Evolutionary conservation across 2,329 filamentous ascomycete species (phyloP), one percentile per base, ranked within the genome.

Genomic region (Colletotrichum acutatum): DNA sequence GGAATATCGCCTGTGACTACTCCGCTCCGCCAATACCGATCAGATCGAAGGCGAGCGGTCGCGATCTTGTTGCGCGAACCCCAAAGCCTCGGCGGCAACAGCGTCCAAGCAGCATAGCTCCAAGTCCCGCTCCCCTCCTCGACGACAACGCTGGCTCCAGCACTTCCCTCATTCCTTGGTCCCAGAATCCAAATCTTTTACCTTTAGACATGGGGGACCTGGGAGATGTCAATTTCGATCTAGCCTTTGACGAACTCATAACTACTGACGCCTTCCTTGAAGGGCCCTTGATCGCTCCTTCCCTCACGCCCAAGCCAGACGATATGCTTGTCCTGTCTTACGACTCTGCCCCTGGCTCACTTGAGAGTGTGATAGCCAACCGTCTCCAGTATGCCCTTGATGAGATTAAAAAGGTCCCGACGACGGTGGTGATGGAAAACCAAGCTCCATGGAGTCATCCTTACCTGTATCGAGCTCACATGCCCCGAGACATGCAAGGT

Each of bases 381-480:
- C 86, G 82, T 4, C 76, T 86, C 0, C 76, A 79, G 46, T 86
- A 80, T 64, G 83, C 87, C 1, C 83, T 90, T 14, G 86, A 89
- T 65, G 85, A 87, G 77, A 84, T 91, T 19, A 85, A 86, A 57
- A 83, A 86, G 66, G 84, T 88, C 1, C 84, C 85, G 0, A 72
- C 72, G n/a, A 83, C 74, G 58, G 88, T 90, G 84, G 84, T 90
- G 0, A 71, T 83, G 9, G 82, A 86, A 58, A 87, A 83, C 19
- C 79, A 84, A 62, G 88, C 87, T 0, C 86, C 87, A 0, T 91
- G 89, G 89, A 85, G 82, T 34, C 89, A 91, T 74, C 80, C 81
- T 0, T 77, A 81, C n/a, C 80, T 91, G 0, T 90, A 89, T 71
- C 80, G 80, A n/a, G 82, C 86, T 2, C 68, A 77, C 9, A 89